Base-by-base conservation (phyloP, 75 land plant genomes). In the Ceratopteris richardii region DNA sequence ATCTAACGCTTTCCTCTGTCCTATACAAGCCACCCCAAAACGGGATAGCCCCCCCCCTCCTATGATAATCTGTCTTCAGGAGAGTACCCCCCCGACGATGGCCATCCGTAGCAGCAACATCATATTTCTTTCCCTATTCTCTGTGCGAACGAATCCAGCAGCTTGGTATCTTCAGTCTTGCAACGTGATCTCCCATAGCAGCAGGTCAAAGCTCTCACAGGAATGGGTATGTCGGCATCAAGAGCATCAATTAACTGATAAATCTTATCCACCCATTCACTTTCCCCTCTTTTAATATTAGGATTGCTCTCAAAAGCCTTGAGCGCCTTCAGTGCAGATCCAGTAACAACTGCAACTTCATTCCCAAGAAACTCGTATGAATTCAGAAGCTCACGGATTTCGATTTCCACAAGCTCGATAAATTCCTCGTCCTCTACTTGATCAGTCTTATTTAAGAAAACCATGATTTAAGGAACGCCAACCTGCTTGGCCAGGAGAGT, bases 331-430 rank as follows among this genome's bases (percentile, higher is more conserved):
- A 93, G 71, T 0, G 98, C 98, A 0, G 98, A 93, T 7, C 97
- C 98, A 11, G 87, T 68, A 40, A 81, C 51, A 19, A 93, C 85
- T 39, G 98, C 96, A 7, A 93, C 70, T 56, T 93, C 98, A 53
- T 93, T 96, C 17, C 98, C 98, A 0, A 96, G 90, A 57, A 89
- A 93, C 60, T 88, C 90, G 44, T 93, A 85, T 13, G 85, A 80
- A 29, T 65, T 59, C 25, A 93, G 64, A 14, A 93, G 73, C 54
- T 93, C 98, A 23, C 98, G 72, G 21, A 89, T 82, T 77, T 93
- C 98, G 61, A 93, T 62, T 50, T 89, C 98, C 29, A 93, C 98
- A 22, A 93, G 82, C 70, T 85, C 76, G 39, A 91, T 60, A 10
- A 88, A 60, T 67, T 88, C 93, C 76, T 73, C 78, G 25, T 88